Evolutionary conservation across 2,329 filamentous ascomycete species (phyloP), one percentile per base, ranked within the genome.

Genomic region (Fusarium hainanense): DNA sequence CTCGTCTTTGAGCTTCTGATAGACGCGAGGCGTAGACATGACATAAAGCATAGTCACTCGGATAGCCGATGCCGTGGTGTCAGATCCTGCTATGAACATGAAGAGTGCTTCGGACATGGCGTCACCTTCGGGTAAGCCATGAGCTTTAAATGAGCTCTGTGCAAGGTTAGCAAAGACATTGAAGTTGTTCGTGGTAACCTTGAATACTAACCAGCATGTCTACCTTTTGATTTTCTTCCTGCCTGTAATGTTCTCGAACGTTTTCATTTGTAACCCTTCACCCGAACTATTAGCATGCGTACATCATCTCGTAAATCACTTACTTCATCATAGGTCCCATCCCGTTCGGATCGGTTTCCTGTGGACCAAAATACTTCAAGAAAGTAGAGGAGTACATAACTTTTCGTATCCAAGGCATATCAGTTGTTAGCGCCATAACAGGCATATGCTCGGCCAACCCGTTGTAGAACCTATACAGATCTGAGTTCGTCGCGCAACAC

Each of bases 251-350:
- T 1, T 21, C n/a, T 13, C 58, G 30, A 0, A 62, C 56, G 4
- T 61, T 61, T 1, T 61, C 20, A 3, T 62, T 62, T 3, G 58
- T 62, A 4, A 62, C 58, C 11, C 58, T 51, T 40, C 2, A 21
- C 4, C 1, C 1, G 1, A 2, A 2, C 0, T 3, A 20, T 54
- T 21, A 54, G 37, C 10, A 16, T 9, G 4, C 34, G 10, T n/a
- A 11, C 6, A 8, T 16, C 13, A 9, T 13, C 7, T 4, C n/a
- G 8, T 10, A 20, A 4, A 18, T 18, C 7, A 9, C 34, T 1
- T 37, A 44, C 58, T 60, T 61, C 44, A 62, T 62, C 0, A 62
- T 5, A 4, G 25, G 58, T 3, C 58, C 58, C 7, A 62, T 18
- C 4, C 44, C 58, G 13, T 51, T 8, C 4, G 7, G 1, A 9